These are phyloP conservation scores for Monsonia emarginata DNA, from an alignment of 441 rosid species.

Conservation along the genomic window DNA sequence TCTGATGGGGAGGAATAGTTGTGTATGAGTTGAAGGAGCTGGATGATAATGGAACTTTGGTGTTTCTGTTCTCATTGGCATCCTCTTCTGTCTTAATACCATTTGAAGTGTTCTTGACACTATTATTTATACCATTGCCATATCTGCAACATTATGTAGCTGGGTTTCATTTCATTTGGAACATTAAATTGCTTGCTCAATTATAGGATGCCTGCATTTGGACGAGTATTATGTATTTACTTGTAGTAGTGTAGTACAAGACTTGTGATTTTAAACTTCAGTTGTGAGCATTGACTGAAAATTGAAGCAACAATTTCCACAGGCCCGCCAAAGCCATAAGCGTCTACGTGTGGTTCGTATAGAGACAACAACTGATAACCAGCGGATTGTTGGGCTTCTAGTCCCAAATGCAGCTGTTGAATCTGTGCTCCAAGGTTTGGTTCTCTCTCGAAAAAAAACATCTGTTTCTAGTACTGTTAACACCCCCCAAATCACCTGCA, in stretches of 20 bases:
- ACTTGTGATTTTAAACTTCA: no score
- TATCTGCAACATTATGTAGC: no score
- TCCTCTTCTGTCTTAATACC: not conserved
- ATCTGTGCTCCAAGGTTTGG: constrained; percentile 76
- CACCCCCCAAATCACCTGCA: no score
- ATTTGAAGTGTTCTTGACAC: not conserved
- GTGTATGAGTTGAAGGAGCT: not conserved
- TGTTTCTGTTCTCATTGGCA: not conserved
- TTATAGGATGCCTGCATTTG: no score
- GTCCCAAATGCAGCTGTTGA: constrained; percentile 93
- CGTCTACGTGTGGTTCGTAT: constrained; percentile 79
- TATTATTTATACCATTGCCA: no score
- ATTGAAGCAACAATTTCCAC: constrained; percentile 12
- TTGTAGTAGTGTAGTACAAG: no score
- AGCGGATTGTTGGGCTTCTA: constrained; percentile 73
- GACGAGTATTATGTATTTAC: no score
- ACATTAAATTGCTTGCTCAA: no score
- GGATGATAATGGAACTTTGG: not conserved
- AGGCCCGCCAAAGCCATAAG: constrained; percentile 88
- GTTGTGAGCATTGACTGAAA: not conserved
- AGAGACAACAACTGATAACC: constrained; percentile 66
- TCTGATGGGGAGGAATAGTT: not conserved
- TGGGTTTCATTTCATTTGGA: no score
- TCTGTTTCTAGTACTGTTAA: no score
- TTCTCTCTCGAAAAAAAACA: no score